Percentiles rank a stretch among this genome's conserved stretches.
phyloP scores from a whole-genome alignment of 805 yeast species.

The Barnettozyma botsteinii region DNA sequence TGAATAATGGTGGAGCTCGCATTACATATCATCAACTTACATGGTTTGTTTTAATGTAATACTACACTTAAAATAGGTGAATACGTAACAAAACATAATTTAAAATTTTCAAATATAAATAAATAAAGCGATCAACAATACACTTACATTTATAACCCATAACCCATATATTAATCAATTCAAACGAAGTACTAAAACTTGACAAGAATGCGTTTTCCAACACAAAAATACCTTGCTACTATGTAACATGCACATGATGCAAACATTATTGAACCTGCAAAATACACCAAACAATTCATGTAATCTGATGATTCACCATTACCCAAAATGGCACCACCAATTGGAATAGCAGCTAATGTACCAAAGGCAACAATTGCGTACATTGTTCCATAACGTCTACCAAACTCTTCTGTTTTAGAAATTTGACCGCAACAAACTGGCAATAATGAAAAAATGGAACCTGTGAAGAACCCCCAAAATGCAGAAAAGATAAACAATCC shows the following conservation, averaged over 20 bases:
- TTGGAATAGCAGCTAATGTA: conserved; percentile 43
- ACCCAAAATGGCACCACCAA: conserved; percentile 45
- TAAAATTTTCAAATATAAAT: too few species aligned
- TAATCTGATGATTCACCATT: conserved; percentile 30
- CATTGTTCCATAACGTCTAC: conserved; percentile 50
- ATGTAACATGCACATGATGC: conserved; percentile 36
- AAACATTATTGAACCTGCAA: conserved; percentile 30
- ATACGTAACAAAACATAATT: too few species aligned
- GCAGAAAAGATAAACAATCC: conserved; percentile 39
- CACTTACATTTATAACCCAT: too few species aligned
- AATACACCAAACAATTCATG: conserved; percentile 31
- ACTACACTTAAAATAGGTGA: too few species aligned
- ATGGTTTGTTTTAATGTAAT: too few species aligned
- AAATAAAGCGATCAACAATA: too few species aligned
- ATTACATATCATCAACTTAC: too few species aligned
- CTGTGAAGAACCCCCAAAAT: conserved; percentile 47
- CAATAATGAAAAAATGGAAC: conserved; percentile 47
- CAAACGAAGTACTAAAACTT: not conserved
- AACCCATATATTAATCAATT: not conserved
- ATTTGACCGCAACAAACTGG: conserved; percentile 58
- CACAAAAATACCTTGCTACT: conserved; percentile 31
- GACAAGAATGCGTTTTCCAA: not conserved
- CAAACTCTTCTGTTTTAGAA: conserved; percentile 46
- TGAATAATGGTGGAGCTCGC: too few species aligned
- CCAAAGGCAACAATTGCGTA: conserved; percentile 56